Evolutionary conservation across 192 early-diverging fungal genomes (phyloP).

Genomic region (Mortierella hygrophila): DNA sequence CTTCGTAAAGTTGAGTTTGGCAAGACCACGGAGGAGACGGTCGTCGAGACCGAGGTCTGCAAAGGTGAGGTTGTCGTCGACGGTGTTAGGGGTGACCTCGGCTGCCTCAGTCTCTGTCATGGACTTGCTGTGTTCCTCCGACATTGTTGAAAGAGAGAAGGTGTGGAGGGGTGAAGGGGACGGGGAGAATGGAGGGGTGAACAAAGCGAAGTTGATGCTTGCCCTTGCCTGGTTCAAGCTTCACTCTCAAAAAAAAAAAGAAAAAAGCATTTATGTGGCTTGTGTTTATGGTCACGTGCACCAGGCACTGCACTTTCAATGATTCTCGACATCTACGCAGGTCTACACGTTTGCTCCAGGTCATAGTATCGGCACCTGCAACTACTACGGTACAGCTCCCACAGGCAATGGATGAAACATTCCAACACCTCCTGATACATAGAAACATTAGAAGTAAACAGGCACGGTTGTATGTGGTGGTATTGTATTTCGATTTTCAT

Average conservation of each 20-base stretch:
- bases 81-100: slow-evolving; percentile 44
- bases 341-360: no score
- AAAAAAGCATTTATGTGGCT: slow-evolving; percentile 19
- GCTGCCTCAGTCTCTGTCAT: slow-evolving; percentile 44
- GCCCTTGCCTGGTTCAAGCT: neutral
- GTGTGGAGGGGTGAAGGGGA: neutral
- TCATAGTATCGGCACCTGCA: no score
- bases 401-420: no score
- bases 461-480: neutral
- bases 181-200: neutral
- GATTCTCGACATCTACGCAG: neutral
- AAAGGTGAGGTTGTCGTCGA: slow-evolving; percentile 48
- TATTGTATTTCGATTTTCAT: neutral
- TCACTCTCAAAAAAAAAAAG: neutral
- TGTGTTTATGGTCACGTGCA: slow-evolving; percentile 25
- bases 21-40: slow-evolving; percentile 88
- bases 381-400: no score
- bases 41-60: slow-evolving; percentile 75
- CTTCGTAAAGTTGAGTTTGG: slow-evolving; percentile 82
- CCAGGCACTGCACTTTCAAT: neutral
- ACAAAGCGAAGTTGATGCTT: neutral
- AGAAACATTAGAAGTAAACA: no score
- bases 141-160: slow-evolving; percentile 1
- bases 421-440: no score
- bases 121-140: slow-evolving; percentile 9